These are phyloP conservation scores for Fusarium humuli DNA, from an alignment of 2,329 filamentous ascomycete genomes.

Conservation along the genomic window DNA sequence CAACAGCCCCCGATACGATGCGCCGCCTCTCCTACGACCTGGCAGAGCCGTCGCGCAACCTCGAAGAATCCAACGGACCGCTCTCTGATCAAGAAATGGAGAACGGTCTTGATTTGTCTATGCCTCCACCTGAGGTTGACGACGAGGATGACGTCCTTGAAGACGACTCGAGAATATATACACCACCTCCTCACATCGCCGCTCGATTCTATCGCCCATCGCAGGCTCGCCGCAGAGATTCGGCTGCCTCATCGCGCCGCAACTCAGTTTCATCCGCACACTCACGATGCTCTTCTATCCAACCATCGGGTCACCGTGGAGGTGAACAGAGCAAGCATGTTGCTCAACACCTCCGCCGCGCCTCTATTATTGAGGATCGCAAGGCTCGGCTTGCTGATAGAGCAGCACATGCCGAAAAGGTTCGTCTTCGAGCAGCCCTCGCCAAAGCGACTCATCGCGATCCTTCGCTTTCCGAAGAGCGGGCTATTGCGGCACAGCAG, in stretches of 20 bases:
- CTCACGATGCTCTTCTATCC: slow-evolving; percentile 72
- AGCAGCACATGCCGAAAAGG: slow-evolving; percentile 85
- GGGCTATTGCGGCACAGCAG: slow-evolving; percentile 80
- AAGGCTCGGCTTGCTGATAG: slow-evolving; percentile 83
- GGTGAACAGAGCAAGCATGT: slow-evolving; percentile 80
- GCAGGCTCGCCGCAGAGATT: slow-evolving; percentile 76
- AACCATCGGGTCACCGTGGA: slow-evolving; percentile 62
- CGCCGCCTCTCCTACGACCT: slow-evolving; percentile 57
- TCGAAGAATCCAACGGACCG: slow-evolving; percentile 51
- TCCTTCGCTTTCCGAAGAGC: slow-evolving; percentile 76
- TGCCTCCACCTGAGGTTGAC: slow-evolving; percentile 54
- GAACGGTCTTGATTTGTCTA: slow-evolving; percentile 53
- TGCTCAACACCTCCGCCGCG: slow-evolving; percentile 81
- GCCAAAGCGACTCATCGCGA: slow-evolving; percentile 76
- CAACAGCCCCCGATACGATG: slow-evolving; percentile 53
- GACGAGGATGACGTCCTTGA: slow-evolving; percentile 51
- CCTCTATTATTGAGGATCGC: slow-evolving; percentile 83
- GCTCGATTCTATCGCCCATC: slow-evolving; percentile 80
- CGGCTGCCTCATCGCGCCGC: slow-evolving; percentile 80
- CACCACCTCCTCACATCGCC: slow-evolving; percentile 80
- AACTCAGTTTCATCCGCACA: slow-evolving; percentile 84
- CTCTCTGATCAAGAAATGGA: slow-evolving; percentile 49
- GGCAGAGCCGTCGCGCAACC: slow-evolving; percentile 56
- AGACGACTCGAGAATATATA: slow-evolving; percentile 57
- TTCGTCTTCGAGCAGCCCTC: slow-evolving; percentile 78